Conservation (phyloP, 1,284 basidiomycete species). For the Irpex rosettiformis region DNA sequence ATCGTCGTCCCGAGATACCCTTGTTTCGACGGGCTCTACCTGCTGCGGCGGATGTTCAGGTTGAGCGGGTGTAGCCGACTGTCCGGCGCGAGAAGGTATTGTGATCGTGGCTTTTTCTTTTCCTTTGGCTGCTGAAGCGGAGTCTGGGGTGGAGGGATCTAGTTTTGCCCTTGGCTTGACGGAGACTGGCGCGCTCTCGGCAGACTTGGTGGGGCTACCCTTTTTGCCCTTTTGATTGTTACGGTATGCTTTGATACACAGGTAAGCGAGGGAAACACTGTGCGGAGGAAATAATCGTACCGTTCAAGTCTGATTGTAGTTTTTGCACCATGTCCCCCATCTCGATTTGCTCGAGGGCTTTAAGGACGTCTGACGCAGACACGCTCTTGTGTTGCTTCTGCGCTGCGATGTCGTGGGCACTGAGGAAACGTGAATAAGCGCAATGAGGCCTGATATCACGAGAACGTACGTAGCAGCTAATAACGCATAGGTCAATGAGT, state of each 20-base stretch:
- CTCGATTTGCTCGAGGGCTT: conserved; percentile 78
- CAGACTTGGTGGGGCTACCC: conserved; percentile 32
- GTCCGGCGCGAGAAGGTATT: conserved; percentile 9
- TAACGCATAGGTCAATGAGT: background rate
- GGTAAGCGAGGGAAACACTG: background rate
- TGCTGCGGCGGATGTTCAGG: conserved; percentile 15
- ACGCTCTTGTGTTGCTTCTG: conserved; percentile 87
- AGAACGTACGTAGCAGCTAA: conserved; percentile 64
- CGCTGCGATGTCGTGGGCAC: conserved; percentile 84
- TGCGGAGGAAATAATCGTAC: conserved; percentile 33
- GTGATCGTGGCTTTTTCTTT: conserved; percentile 29
- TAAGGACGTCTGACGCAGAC: conserved; percentile 84
- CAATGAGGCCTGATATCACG: background rate
- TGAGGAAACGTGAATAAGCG: conserved; percentile 25
- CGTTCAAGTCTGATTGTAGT: conserved; percentile 69
- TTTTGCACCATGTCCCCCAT: conserved; percentile 72
- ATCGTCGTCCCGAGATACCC: conserved; percentile 23
- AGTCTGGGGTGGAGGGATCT: background rate
- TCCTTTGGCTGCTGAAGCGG: conserved; percentile 17
- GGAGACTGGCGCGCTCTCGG: background rate
- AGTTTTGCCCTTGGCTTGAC: conserved; percentile 24
- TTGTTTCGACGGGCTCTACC: conserved; percentile 20
- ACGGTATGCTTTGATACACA: conserved; percentile 47
- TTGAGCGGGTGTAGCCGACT: conserved; percentile 2
- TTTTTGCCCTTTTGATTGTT: conserved; percentile 54